Base-by-base conservation (phyloP, 1,284 basidiomycete species). In the Melampsora americana region DNA sequence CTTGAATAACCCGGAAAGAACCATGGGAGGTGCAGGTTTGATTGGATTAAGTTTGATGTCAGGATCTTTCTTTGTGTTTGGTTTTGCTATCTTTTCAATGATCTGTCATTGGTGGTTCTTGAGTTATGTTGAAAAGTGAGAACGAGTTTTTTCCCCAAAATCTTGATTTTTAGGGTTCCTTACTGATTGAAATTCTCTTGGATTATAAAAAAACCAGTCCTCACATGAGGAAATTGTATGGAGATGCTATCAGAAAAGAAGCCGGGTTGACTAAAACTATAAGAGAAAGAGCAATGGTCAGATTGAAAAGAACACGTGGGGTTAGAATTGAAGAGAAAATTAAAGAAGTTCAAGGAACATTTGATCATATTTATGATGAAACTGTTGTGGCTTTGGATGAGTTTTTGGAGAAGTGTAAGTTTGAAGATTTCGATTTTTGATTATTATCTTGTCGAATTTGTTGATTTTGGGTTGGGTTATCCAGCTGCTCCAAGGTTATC, bases 241-340 rank as follows among this genome's bases (percentile, higher is more conserved):
- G 95, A 18, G 89, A 94, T 80, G 90, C 91, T 5, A 85, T 99
- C 23, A 89, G 95, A 78, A 92, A 93, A 82, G 95, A 98, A 77
- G 95, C 94, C 7, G 96, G 95, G 46, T 90, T 98, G 79, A 93
- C 95, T 78, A 96, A 97, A 85, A 95, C 97, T 35, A 89, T 99
- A 83, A 94, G 94, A 84, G 32, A 67, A 50, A 67, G 61, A 32
- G 72, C 72, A 0, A 64, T 60, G 56, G 60, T 60, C 26, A 39
- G 66, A 5, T 44, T 39, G 39, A 90, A 87, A 73, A 92, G 94
- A 9, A 93, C 94, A 1, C 89, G 87, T 79, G 86, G 35, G 85
- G 87, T 60, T 88, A 89, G 23, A 87, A 88, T 26, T 66, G 72
- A 74, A 20, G 44, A 69, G 23, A 92, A 81, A 28, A 91, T 93